phyloP scores from a whole-genome alignment of 1,139 yeast species.

The Casaregolazyma suthepensis region DNA sequence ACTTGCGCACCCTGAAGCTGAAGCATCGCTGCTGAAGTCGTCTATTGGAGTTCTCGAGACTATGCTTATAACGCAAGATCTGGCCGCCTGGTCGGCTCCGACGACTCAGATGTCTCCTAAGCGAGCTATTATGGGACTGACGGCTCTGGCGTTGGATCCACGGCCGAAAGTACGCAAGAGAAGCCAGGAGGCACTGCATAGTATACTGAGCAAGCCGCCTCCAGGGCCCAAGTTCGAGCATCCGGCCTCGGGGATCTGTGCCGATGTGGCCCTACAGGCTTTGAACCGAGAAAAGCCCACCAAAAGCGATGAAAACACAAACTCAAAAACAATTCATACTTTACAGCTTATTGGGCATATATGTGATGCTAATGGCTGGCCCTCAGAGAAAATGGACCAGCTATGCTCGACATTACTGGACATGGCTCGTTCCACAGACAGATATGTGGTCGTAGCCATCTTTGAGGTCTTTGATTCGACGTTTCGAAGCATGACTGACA shows the following conservation, averaged over 20 bases:
- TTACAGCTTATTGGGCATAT: constrained; percentile 68
- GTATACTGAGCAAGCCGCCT: constrained; percentile 63
- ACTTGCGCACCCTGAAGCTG: constrained; percentile 60
- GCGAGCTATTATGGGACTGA: constrained; percentile 73
- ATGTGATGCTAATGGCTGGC: constrained; percentile 77
- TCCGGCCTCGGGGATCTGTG: constrained; percentile 64
- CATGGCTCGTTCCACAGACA: constrained; percentile 78
- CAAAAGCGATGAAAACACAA: constrained; percentile 1
- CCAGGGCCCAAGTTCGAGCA: constrained; percentile 77
- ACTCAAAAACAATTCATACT: constrained; percentile 55
- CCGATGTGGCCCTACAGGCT: constrained; percentile 58
- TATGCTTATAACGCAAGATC: constrained; percentile 73
- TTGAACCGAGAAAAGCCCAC: constrained; percentile 31
- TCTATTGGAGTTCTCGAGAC: constrained; percentile 82
- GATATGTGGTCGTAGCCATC: constrained; percentile 71
- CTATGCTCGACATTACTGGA: constrained; percentile 72
- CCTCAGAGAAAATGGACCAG: constrained; percentile 57
- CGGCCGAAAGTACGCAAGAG: constrained; percentile 96
- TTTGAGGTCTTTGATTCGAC: constrained; percentile 82
- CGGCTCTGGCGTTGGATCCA: constrained; percentile 76
- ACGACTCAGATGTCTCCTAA: constrained; percentile 58
- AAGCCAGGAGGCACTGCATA: constrained; percentile 78
- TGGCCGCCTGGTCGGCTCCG: constrained; percentile 60
- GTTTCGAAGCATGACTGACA: constrained; percentile 67
- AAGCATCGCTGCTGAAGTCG: constrained; percentile 81